phyloP scores from a whole-genome alignment of 495 filamentous ascomycete species.

The Xylaria longipes region DNA sequence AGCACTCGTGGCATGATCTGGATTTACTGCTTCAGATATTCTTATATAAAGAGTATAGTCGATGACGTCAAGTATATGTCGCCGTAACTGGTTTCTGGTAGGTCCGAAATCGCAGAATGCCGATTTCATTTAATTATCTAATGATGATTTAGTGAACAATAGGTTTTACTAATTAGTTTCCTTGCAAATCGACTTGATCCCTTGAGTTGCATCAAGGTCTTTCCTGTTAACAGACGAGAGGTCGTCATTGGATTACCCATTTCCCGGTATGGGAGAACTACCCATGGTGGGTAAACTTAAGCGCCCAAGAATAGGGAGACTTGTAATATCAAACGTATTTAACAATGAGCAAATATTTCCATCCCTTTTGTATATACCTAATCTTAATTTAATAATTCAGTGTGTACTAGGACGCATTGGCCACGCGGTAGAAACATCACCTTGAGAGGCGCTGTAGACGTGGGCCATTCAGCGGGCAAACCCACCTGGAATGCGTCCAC shows the following conservation, averaged over 20 bases:
- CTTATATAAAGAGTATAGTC: background rate
- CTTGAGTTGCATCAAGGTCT: background rate
- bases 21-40: background rate
- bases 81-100: background rate
- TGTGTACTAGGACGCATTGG: background rate
- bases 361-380: background rate
- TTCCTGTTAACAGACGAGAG: background rate
- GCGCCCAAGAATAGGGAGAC: background rate
- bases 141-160: background rate
- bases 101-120: background rate
- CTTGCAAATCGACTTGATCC: background rate
- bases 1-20: too few relatives aligned
- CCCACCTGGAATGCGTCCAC: background rate
- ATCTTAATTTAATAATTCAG: background rate
- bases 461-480: background rate
- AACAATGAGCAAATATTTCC: background rate
- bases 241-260: background rate
- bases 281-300: background rate
- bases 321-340: background rate
- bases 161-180: background rate
- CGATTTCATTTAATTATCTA: background rate
- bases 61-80: conserved; percentile 21
- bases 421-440: background rate
- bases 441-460: background rate
- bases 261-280: background rate